Evolutionary conservation across 192 early-diverging fungal genomes (phyloP), one percentile per base, ranked within the genome.

Genomic region (Jimgerdemannia flammicorona): DNA sequence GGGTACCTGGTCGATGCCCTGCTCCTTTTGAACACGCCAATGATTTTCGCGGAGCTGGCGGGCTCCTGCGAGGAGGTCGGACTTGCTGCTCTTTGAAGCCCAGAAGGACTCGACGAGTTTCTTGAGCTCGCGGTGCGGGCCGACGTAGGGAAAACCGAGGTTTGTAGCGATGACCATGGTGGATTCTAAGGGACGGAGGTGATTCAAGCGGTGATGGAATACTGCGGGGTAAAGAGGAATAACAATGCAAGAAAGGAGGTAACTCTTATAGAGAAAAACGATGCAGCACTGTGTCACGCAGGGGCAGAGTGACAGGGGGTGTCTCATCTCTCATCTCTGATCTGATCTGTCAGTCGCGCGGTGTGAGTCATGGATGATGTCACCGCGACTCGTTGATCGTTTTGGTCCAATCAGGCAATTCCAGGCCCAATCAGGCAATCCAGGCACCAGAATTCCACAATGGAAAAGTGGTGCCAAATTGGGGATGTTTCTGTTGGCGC

Each of bases 91-190:
- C 91, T 98, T 98, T 73, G 87, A 84, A 41, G 85, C 78, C 97
- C 97, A 99, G 90, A 92, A 99, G 69, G 79, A 81, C 87, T 99
- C 97, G 75, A 98, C 93, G 68, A 94, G 90, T 83, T 94, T 95
- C 91, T 99, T 99, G 77, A 98, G 91, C 84, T 98, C 92, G 74
- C 97, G 94, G 84, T 98, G 92, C 77, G 91, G 93, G 67, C 96
- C 96, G 86, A 97, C 93, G 81, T 95, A 93, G 59, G 95, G 95
- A 86, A 96, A 97, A 71, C 96, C 96, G 70, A 92, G 84, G 44
- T 85, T 85, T 68, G 84, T 81, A 71, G 84, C 76, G 66, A 66
- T 19, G 70, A 79, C 82, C 84, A 85, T 85, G 29, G 72, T 75
- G 78, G 76, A 65, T 54, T 29, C 29, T 1, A n/a, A 29, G 29